phyloP scores from a whole-genome alignment of 2,329 filamentous ascomycete genomes.

The Penicillium paneum region DNA sequence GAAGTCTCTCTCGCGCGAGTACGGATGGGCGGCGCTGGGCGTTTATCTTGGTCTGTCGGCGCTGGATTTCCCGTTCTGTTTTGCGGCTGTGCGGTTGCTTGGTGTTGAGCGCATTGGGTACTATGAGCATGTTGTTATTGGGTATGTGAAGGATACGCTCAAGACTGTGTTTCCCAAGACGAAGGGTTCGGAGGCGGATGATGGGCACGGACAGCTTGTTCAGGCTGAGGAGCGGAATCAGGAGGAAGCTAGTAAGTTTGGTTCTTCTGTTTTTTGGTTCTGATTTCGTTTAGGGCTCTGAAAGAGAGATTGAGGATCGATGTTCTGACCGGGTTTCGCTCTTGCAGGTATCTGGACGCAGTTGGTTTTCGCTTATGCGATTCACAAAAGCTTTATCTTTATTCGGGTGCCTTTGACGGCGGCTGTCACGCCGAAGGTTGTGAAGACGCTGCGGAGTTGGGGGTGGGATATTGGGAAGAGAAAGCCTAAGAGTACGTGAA shows the following conservation, averaged over 20 bases:
- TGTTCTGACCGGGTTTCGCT: background rate
- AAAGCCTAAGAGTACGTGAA: slow-evolving; percentile 42
- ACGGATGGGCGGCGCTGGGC: slow-evolving; percentile 90
- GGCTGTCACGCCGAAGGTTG: slow-evolving; percentile 89
- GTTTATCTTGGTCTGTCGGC: slow-evolving; percentile 82
- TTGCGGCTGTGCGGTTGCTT: slow-evolving; percentile 75
- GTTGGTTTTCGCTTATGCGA: slow-evolving; percentile 87
- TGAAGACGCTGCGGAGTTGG: slow-evolving; percentile 80
- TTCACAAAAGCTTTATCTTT: slow-evolving; percentile 98
- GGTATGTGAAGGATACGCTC: slow-evolving; percentile 34
- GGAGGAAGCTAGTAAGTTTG: slow-evolving; percentile 69
- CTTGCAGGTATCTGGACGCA: slow-evolving; percentile 70
- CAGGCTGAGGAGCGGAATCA: slow-evolving; percentile 61
- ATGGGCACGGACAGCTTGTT: slow-evolving; percentile 47
- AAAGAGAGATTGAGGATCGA: background rate
- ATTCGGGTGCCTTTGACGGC: slow-evolving; percentile 88
- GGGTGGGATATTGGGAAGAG: slow-evolving; percentile 92
- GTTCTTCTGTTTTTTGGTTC: slow-evolving; percentile 33
- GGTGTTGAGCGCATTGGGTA: slow-evolving; percentile 81
- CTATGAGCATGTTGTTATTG: slow-evolving; percentile 45
- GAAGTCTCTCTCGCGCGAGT: slow-evolving; percentile 82
- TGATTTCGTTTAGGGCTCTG: background rate
- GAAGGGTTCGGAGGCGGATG: slow-evolving; percentile 11
- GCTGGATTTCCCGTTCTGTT: slow-evolving; percentile 93
- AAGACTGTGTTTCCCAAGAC: slow-evolving; percentile 39